Conservation (phyloP, 75 land plant species). For the Pinus taeda region DNA sequence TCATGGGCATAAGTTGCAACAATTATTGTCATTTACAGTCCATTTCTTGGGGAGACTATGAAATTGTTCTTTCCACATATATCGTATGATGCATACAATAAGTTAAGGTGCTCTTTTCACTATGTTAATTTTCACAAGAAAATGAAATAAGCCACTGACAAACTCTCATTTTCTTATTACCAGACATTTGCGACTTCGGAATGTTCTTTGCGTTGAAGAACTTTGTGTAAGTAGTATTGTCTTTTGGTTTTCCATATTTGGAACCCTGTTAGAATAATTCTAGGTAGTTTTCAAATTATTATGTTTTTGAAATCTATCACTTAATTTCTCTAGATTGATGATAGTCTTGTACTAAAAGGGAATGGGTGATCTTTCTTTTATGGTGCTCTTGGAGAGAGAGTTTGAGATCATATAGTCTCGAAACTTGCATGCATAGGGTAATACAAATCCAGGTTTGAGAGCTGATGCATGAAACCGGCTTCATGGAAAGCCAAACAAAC, state of each 20-base stretch:
- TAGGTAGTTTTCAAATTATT: neutral
- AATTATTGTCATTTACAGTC: neutral
- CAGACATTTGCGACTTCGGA: too few species aligned
- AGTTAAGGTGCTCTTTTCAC: neutral
- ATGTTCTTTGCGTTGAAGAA: slow-evolving; percentile 4
- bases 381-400: too few species aligned
- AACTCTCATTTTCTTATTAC: neutral
- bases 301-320: too few species aligned
- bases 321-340: too few species aligned
- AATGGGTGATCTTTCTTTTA: too few species aligned
- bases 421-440: too few species aligned
- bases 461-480: too few species aligned
- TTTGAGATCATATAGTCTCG: too few species aligned
- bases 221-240: neutral
- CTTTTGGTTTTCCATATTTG: neutral
- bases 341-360: too few species aligned
- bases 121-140: neutral
- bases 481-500: too few species aligned
- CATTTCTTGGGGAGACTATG: neutral
- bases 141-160: neutral
- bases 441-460: too few species aligned
- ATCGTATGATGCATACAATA: neutral
- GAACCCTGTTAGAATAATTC: neutral
- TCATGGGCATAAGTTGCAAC: neutral
- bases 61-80: neutral